phyloP scores from a whole-genome alignment of 2,329 filamentous ascomycete genomes.

The Hymenotorrendiella dingleyae region DNA sequence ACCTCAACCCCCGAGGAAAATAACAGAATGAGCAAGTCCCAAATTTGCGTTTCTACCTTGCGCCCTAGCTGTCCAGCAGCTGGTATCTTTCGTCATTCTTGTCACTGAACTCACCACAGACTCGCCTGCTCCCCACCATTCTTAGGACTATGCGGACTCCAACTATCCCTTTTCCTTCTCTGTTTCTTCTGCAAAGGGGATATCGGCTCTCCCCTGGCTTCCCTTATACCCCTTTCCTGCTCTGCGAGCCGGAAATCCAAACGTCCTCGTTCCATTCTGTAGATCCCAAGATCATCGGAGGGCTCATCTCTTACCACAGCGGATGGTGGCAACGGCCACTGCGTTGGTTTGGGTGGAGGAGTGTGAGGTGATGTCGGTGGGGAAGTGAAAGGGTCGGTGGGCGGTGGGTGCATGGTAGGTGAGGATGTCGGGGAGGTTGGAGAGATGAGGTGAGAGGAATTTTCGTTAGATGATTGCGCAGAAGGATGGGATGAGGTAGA shows the following conservation, averaged over 20 bases:
- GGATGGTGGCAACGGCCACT: conserved; percentile 7
- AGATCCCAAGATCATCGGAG: conserved; percentile 3
- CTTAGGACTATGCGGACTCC: conserved; percentile 12
- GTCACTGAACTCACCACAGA: no score
- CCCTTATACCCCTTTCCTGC: conserved; percentile 5
- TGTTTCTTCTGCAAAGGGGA: conserved; percentile 1
- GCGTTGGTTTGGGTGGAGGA: background rate
- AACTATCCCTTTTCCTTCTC: background rate
- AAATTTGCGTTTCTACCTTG: no score
- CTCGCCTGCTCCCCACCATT: no score
- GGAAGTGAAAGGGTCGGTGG: background rate
- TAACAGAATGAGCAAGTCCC: no score
- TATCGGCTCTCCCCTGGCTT: conserved; percentile 1
- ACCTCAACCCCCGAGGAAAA: no score
- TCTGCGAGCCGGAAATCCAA: conserved; percentile 14
- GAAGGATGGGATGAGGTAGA: conserved; percentile 3
- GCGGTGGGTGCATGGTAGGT: background rate
- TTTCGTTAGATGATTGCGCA: conserved; percentile 1
- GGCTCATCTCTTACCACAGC: conserved; percentile 4
- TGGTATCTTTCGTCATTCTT: no score
- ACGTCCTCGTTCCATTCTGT: background rate
- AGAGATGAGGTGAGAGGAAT: background rate
- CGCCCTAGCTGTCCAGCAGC: no score
- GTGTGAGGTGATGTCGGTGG: background rate
- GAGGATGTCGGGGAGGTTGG: background rate